Base-by-base conservation (phyloP, 306 rosid genomes). In the Quercus alba region DNA sequence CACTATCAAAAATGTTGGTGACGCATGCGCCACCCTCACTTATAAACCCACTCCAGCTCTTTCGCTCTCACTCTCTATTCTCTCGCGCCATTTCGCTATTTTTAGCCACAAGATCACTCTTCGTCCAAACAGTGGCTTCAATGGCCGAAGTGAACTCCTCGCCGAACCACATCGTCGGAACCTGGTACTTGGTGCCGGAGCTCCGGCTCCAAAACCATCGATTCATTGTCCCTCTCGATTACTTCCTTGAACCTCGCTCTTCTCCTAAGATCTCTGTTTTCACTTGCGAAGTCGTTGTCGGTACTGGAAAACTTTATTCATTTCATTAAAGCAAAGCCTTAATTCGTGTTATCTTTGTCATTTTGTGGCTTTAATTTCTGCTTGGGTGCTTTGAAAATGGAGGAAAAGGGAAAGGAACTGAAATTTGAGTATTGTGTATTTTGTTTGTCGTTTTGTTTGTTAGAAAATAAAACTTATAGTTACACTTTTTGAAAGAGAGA, bases 271-370 rank as follows among this genome's bases (percentile, higher is more conserved):
- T 95, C 81, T 76, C 96, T 14, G 82, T 95, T 84, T 93, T 93
- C 52, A 94, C 98, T 78, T 98, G 99, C 83, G 99, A 95, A 90
- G 91, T 90, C 19, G 96, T 95, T 66, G 86, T 92, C 55, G 99
- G 98, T 92, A 67, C 70, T 64, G 1, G 30, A 58, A 13, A 44
- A 49, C 46, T n/a, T 23, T 46, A 8, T 14, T 49, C 6, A 44
- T 8, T 18, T 33, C 14, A 17, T 67, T 67, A 68, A 57, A 21
- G 3, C 74, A n/a, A 31, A 52, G 41, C 51, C 73, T 49, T 49
- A 33, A 74, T 69, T 79, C 75, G 72, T 38, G 66, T 67, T 19
- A 6, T 18, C 54, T 69, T 51, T 57, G 13, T 49, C 66, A 3
- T 63, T 56, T 28, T 28, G 0, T 28, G 30, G 30, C 30, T 28